Evolutionary conservation across 352 stramenopile species (phyloP), one percentile per base, ranked within the genome.

Genomic region (Pythium plurisporium): DNA sequence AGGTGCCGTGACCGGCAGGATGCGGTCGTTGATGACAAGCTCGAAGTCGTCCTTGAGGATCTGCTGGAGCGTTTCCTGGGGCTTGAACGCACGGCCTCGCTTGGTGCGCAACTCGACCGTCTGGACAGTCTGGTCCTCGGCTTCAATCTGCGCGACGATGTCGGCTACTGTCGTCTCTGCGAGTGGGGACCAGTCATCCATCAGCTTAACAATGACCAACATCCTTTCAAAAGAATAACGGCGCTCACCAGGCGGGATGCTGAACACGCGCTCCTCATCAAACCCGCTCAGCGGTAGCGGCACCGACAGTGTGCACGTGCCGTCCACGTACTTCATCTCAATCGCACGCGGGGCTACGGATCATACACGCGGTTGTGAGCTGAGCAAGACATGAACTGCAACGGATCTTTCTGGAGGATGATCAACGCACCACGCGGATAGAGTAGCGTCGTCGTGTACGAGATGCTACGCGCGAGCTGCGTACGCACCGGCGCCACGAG

Each of bases 41-140:
- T 94, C 78, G 61, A 94, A 94, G 61, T 94, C 84, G 55, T 91
- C 82, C 30, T 72, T 88, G 44, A 91, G 57, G 14, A 91, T 79
- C 38, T 81, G 69, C 31, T 86, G 55, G 37, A 94, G 64, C 42
- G 78, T 82, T 41, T 89, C 80, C 36, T 81, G 63, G 7, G 76
- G 72, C 34, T 76, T 61, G 65, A 90, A 90, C 14, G 70, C 57
- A 46, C 79, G 65, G 29, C 84, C 84, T 41, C 74, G 67, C 44
- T 79, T 70, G 9, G 75, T 79, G 7, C 80, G 84, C 31, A 94
- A 62, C 22, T 77, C 76, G 44, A 94, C 82, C 30, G 57, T 76
- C 48, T 91, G 70, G 36, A 91, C 77, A 0, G 73, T 86, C 63
- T 75, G 64, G 66, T 94, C 84, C 44, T 94, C 84, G 2, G 75